Base-by-base conservation (phyloP, 345 rosid genomes). In the Dipteronia dyeriana region DNA sequence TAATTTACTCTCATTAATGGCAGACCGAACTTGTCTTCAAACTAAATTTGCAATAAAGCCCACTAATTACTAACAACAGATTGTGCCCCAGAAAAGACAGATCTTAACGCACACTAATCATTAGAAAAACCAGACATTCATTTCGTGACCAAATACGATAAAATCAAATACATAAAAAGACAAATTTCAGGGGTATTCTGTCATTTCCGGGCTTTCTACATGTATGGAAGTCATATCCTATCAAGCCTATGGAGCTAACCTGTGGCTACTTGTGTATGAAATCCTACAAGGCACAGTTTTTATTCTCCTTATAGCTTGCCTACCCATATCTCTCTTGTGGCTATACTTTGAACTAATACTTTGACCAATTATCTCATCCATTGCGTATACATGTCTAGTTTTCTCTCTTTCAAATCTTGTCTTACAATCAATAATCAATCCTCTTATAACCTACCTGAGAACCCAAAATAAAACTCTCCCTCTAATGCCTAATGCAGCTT, bases 181-280 rank as follows among this genome's bases (percentile, higher is more conserved):
- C n/a, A n/a, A n/a, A n/a, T n/a, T n/a, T n/a, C n/a, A n/a, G n/a
- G 93, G 93, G 39, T 85, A 85, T 81, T 87, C 90, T 47, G 73
- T 90, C 57, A 78, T 90, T 76, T 79, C 87, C 0, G 93, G 93
- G 53, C 85, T 90, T 0, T 82, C 91, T 43, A 79, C 82, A 77
- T 91, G 91, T 29, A 90, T 84, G 87, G 90, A 90, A 76, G 79
- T 90, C 47, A 84, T 90, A 43, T 78, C 86, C 90, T n/a, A n/a
- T 71, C 93, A 88, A 83, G 91, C 93, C 41, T 81, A 81, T 31
- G 93, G 91, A 49, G 93, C 93, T 23, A 80, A 82, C 34, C 80
- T 78, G 26, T 86, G 88, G 91, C 74, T 76, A 0, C 84, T 90
- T 14, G 78, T 90, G 90, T 86, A 83, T 45, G 84, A 82, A 76